Evolutionary conservation across 495 filamentous ascomycete genomes (phyloP), one percentile per base, ranked within the genome.

Genomic region (Lepidopterella palustris): DNA sequence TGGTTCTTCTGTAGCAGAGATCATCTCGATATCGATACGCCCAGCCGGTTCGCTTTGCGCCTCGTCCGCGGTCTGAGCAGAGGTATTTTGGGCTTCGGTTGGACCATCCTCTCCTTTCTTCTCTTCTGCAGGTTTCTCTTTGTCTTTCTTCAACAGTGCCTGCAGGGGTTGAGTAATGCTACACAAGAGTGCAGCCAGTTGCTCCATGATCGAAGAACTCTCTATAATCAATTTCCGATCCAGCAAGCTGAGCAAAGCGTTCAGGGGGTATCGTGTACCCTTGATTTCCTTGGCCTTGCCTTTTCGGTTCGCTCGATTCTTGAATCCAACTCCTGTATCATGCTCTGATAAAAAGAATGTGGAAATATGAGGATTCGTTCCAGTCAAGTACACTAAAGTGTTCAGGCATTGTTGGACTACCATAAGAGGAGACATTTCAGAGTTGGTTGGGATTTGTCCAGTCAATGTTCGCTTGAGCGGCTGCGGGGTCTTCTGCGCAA

Each of bases 301-400:
- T 71, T 98, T 98, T 52, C 87, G 87, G 65, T 85, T 84, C 15
- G 82, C 71, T 68, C 84, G 90, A 35, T 85, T 77, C 74, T 95
- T 97, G 52, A 92, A 77, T 11, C 82, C 78, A 29, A 81, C 80
- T 26, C 79, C 77, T 20, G 80, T 83, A 58, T 99, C 95, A 69
- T 97, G 95, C 74, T 97, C 93, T 5, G 89, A 95, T 45, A 99
- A 73, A 82, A 99, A 97, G 73, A 97, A 92, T 48, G 85, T 88
- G 25, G 91, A 84, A 48, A 97, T 85, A 63, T 92, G 88, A 39
- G 81, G 81, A 45, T 95, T 96, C 70, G 88, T 87, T 63, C 83
- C 81, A 4, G 87, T 87, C 32, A 99, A 79, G 67, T 87, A 89
- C 29, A 85, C 84, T 8, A 99, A 78, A 10, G 90, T 84, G 51